Conservation (phyloP, 2,329 filamentous ascomycete genomes). For the Periglandula ipomoeae region DNA sequence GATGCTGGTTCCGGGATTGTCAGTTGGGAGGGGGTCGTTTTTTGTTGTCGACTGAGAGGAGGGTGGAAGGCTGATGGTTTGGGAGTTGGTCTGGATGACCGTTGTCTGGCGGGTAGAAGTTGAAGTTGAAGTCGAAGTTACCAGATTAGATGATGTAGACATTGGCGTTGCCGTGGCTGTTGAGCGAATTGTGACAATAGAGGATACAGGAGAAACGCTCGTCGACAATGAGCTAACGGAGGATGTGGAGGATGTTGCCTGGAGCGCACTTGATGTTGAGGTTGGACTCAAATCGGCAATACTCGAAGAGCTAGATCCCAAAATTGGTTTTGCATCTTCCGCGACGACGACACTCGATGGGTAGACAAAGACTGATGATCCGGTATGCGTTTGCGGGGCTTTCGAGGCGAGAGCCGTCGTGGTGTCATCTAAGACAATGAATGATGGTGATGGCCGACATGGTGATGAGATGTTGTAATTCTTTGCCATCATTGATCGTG, state of each 20-base stretch:
- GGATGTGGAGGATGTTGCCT: background rate
- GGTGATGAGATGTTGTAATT: background rate
- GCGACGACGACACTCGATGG: background rate
- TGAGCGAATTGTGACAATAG: background rate
- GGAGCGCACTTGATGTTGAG: background rate
- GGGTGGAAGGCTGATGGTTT: background rate
- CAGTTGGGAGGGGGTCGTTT: background rate
- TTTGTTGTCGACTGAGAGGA: background rate
- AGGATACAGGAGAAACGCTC: background rate
- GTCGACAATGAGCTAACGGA: background rate
- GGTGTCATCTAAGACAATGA: background rate
- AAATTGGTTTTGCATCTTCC: background rate
- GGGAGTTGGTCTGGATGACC: background rate
- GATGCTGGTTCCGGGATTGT: background rate
- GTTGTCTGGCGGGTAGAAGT: background rate
- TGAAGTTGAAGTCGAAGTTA: background rate
- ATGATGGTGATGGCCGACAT: background rate
- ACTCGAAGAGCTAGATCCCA: background rate
- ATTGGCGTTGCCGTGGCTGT: background rate
- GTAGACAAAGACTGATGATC: background rate
- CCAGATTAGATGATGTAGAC: background rate
- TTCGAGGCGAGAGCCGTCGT: background rate
- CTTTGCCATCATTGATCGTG: background rate
- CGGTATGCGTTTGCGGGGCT: background rate
- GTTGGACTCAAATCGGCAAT: background rate